Base-by-base conservation (phyloP, 2,329 filamentous ascomycete genomes). In the Hymenotorrendiella dingleyae region DNA sequence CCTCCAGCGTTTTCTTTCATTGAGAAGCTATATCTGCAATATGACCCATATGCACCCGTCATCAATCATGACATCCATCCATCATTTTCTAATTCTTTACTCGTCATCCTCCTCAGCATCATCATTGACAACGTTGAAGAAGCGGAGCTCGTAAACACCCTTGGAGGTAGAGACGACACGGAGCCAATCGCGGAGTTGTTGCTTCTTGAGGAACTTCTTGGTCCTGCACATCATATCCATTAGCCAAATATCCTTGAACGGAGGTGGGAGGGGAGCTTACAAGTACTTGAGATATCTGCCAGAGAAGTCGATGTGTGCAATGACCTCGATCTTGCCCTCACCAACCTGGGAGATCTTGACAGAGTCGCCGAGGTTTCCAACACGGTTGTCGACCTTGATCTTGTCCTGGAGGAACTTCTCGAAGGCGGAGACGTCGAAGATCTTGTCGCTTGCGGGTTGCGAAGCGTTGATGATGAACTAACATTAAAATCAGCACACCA, bases 151-250 rank as follows among this genome's bases (percentile, higher is more conserved):
- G 79, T 98, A 98, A 58, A 96, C 90, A 68, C 93, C 91, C 78
- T 91, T 91, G 70, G 86, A 89, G 69, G 91, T 97, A 62, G 89
- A 94, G 66, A 98, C 93, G 63, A 98, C 91, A 65, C 93, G 90
- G 67, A 98, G 86, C 93, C 93, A 98, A 80, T 98, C 93, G 76
- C 93, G 88, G 69, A 98, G 87, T 82, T 97, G 91, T 80, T 96
- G 88, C 87, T 98, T 98, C 89, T 98, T 98, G 73, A 98, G 85
- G 85, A 95, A 98, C 82, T 98, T 98, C 88, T 98, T 98, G 71
- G 93, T 98, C 70, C 88, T 94, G 58, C 36, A 49, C 28, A 32
- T 24, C 10, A 14, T 27, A 19, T 28, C 28, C 22, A 54, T 64
- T 44, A 64, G 60, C 35, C 43, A 27, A 7, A 22, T 19, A 14